phyloP scores from a whole-genome alignment of 352 stramenopile species.

The Globisporangium cystogenes region DNA sequence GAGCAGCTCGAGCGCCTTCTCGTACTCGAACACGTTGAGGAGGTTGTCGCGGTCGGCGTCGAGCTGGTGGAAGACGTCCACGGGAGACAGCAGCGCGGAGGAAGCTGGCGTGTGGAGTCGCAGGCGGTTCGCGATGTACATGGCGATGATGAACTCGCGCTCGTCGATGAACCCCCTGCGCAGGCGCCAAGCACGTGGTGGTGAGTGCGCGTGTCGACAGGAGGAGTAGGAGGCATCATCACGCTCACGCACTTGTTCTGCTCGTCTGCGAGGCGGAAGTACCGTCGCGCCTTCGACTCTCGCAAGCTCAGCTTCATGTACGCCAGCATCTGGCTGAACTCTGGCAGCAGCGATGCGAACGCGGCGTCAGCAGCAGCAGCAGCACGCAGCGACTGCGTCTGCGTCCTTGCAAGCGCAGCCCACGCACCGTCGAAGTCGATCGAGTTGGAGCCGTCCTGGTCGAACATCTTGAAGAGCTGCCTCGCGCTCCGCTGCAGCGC shows the following conservation, averaged over 20 bases:
- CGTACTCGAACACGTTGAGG: slow-evolving; percentile 66
- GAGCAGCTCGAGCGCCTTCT: slow-evolving; percentile 51
- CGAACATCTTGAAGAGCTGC: slow-evolving; percentile 66
- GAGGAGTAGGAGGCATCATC: too few species aligned
- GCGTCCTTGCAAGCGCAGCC: not conserved
- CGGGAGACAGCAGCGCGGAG: slow-evolving; percentile 28
- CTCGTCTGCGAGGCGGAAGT: slow-evolving; percentile 68
- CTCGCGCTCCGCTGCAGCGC: slow-evolving; percentile 44
- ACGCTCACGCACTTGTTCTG: slow-evolving; percentile 49
- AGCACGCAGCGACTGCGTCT: not conserved
- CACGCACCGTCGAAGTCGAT: slow-evolving; percentile 65
- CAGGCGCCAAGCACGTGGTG: not conserved
- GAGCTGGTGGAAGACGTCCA: slow-evolving; percentile 57
- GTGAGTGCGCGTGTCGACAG: not conserved
- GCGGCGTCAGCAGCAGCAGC: not conserved
- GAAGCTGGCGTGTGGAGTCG: slow-evolving; percentile 17
- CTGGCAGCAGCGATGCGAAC: too few species aligned
- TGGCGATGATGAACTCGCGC: slow-evolving; percentile 61
- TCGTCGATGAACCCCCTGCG: slow-evolving; percentile 61
- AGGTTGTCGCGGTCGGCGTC: slow-evolving; percentile 48
- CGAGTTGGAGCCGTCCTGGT: slow-evolving; percentile 66
- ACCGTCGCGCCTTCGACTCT: slow-evolving; percentile 60
- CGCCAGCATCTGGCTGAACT: slow-evolving; percentile 75
- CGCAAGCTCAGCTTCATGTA: slow-evolving; percentile 62
- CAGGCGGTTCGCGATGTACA: slow-evolving; percentile 76